Base-by-base conservation (phyloP, 352 stramenopile species). In the Globisporangium nagaii region DNA sequence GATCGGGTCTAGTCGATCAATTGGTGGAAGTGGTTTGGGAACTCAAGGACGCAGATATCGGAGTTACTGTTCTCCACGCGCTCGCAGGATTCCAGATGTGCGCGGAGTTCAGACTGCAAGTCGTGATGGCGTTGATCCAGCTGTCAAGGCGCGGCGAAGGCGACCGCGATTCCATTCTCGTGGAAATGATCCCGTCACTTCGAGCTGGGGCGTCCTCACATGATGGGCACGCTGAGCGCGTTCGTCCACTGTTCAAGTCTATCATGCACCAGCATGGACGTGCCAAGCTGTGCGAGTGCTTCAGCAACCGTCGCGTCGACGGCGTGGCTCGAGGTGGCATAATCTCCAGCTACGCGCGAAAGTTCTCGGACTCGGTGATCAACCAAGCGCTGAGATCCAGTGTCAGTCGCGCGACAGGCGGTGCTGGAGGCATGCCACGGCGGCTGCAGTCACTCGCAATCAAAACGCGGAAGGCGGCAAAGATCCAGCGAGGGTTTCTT, bases 401-500 rank as follows among this genome's bases (percentile, higher is more conserved):
- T 17, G 2, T 46, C 9, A 28, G 40, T 20, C 40, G 1, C 3
- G 40, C 20, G 22, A 46, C 22, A 8, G 17, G 40, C 10, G 20
- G 20, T 46, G 20, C 15, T 46, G 40, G 10, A 3, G 24, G 17
- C 10, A 34, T 25, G 4, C 22, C 28, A 9, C 15, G 20, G 31
- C 48, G 45, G 2, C 30, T 56, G 19, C 39, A 63, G 5, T 60
- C 28, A 3, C 32, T 44, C 15, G 55, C 50, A 4, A 57, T 45
- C 7, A 58, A 39, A 37, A 50, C 60, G 13, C 55, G 60, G 0
- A 71, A 71, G 45, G 59, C 63, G 2, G 37, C 34, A 1, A 56
- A 62, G 27, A 71, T 71, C 27, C 63, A 71, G 36, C 60, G 42
- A 9, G 24, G 27, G 5, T 52, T 71, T 12, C 35, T 71, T n/a